Conservation (phyloP, 257 asterid genomes). For the Ehretia macrophylla region DNA sequence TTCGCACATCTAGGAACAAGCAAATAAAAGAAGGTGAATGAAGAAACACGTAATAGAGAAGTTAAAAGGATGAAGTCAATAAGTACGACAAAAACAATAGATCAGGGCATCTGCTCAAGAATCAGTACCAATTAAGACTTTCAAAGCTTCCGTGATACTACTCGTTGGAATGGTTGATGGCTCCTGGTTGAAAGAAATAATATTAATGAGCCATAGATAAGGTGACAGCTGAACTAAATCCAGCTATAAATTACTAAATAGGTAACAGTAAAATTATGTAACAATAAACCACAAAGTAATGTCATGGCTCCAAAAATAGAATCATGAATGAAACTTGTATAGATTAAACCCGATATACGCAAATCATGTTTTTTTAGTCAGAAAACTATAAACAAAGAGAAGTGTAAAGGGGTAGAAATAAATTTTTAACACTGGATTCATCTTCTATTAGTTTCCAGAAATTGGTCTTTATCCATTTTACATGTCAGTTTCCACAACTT, state of each 20-base stretch:
- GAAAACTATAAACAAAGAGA: too few relatives aligned
- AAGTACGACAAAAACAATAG: not conserved
- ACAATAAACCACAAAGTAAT: not conserved
- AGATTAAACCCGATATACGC: not conserved
- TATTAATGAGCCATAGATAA: not conserved
- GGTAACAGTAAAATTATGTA: too few relatives aligned
- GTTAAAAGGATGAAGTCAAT: not conserved
- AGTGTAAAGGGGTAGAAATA: too few relatives aligned
- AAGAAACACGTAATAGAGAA: not conserved
- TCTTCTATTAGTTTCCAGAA: not conserved
- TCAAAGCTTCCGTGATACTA: conserved; percentile 41
- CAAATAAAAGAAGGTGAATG: conserved; percentile 3
- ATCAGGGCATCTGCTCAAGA: not conserved
- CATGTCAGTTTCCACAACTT: too few relatives aligned
- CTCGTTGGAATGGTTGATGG: conserved; percentile 30
- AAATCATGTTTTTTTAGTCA: too few relatives aligned
- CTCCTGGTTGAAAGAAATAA: conserved; percentile 22
- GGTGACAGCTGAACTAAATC: not conserved
- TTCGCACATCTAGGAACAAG: conserved; percentile 36
- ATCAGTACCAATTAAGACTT: conserved; percentile 32
- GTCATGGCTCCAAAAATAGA: not conserved
- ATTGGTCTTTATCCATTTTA: not conserved
- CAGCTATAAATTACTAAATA: not conserved
- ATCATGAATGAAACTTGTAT: not conserved
- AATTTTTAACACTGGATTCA: too few relatives aligned